A percentile compares a stretch with the other conserved stretches of the same genome.
These are phyloP conservation scores for Fusarium hostae DNA, from an alignment of 2,329 filamentous ascomycete genomes.

Conservation along the genomic window DNA sequence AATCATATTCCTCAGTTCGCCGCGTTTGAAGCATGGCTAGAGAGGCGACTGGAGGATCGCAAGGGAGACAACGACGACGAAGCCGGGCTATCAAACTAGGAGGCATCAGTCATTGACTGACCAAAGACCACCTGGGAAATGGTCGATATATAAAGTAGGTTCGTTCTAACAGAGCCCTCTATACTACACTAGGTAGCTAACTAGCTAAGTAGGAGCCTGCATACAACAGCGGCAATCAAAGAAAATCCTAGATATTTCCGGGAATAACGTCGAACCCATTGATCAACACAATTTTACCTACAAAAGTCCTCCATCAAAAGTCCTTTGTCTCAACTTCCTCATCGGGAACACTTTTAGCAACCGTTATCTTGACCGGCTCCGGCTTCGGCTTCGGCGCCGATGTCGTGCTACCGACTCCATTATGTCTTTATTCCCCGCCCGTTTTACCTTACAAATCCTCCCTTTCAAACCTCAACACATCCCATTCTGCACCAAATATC, in stretches of 20 bases:
- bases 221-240: background rate
- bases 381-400: conserved; percentile 27
- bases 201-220: background rate
- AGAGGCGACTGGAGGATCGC: conserved; percentile 27
- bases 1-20: conserved; percentile 57
- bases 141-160: background rate
- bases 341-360: conserved; percentile 12
- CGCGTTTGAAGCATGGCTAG: conserved; percentile 58
- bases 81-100: background rate
- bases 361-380: conserved; percentile 8
- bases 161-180: background rate
- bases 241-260: background rate
- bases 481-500: background rate
- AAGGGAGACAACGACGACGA: background rate
- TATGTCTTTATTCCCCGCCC: conserved; percentile 22
- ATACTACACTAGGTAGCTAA: background rate
- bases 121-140: background rate
- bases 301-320: conserved; percentile 4
- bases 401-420: conserved; percentile 27
- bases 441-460: background rate
- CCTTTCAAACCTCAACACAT: background rate
- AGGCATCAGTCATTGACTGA: background rate
- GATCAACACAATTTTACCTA: background rate
- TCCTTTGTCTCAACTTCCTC: conserved; percentile 17
- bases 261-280: background rate